A percentile compares a stretch with the other conserved stretches of the same genome.
These are phyloP conservation scores for Aotearoamyces nothofagi DNA, from an alignment of 2,329 filamentous ascomycete species.

Conservation along the genomic window DNA sequence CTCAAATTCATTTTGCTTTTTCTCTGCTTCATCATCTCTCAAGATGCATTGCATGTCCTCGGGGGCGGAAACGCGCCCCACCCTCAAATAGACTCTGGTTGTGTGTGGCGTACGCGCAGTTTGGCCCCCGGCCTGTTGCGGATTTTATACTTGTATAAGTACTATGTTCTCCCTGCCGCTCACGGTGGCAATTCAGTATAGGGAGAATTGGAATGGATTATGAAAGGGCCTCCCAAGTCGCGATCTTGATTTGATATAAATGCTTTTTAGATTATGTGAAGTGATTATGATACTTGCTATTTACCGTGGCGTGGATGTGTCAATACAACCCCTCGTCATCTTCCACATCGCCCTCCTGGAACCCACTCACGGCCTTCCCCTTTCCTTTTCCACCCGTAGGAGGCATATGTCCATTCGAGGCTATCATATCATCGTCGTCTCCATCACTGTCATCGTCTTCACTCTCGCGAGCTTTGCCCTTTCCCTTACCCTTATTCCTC, in stretches of 20 bases:
- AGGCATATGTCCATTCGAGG: constrained; percentile 1
- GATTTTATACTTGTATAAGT: too few relatives aligned
- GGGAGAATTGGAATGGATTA: background rate
- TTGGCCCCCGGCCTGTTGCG: too few relatives aligned
- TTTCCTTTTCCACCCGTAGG: constrained; percentile 1
- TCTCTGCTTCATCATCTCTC: too few relatives aligned
- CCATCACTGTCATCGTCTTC: constrained; percentile 11
- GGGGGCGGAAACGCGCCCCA: too few relatives aligned
- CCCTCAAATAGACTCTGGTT: too few relatives aligned
- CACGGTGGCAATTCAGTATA: background rate
- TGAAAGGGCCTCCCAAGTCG: background rate
- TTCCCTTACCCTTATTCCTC: constrained; percentile 7
- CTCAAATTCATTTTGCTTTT: too few relatives aligned
- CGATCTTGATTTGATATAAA: background rate
- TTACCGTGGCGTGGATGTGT: constrained; percentile 2
- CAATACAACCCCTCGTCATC: constrained; percentile 22
- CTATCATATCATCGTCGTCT: background rate
- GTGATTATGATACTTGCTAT: background rate
- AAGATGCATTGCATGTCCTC: too few relatives aligned
- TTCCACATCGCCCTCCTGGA: constrained; percentile 4
- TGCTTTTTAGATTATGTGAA: background rate
- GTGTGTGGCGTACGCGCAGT: too few relatives aligned
- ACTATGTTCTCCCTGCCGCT: too few relatives aligned
- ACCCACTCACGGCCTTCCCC: background rate
- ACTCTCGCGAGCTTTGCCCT: constrained; percentile 13